Evolutionary conservation across 2,329 filamentous ascomycete species (phyloP).

Genomic region (Ophiostoma piceae): DNA sequence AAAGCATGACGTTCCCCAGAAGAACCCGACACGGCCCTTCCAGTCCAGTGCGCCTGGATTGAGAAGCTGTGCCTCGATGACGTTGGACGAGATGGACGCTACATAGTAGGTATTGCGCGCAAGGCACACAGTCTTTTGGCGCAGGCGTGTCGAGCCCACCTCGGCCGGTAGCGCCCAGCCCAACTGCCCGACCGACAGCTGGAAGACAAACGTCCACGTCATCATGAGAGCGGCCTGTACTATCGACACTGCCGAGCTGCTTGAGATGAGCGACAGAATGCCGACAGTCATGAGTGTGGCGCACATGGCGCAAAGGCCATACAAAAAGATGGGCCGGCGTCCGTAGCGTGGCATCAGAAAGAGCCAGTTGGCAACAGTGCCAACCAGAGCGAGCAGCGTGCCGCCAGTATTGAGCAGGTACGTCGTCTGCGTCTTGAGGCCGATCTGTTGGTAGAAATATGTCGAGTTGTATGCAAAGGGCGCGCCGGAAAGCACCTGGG

Average conservation of each 20-base stretch:
- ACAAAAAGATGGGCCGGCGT: conserved; percentile 26
- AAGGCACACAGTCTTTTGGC: conserved; percentile 34
- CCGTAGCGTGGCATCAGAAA: conserved; percentile 25
- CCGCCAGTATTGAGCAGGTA: conserved; percentile 35
- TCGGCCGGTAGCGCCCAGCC: conserved; percentile 35
- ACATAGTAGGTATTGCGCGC: conserved; percentile 33
- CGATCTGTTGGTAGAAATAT: conserved; percentile 30
- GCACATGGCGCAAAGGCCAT: conserved; percentile 25
- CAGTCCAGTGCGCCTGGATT: conserved; percentile 42
- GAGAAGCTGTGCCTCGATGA: conserved; percentile 35
- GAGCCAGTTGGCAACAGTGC: conserved; percentile 25
- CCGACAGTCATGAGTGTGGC: conserved; percentile 26
- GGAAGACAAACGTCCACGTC: conserved; percentile 31
- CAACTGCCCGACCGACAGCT: conserved; percentile 38
- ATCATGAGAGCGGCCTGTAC: conserved; percentile 24
- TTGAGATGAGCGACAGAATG: conserved; percentile 24
- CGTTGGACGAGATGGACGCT: conserved; percentile 29
- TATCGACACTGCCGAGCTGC: conserved; percentile 10
- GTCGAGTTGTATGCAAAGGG: conserved; percentile 35
- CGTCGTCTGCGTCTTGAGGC: conserved; percentile 32
- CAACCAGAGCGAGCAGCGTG: conserved; percentile 31
- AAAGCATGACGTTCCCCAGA: conserved; percentile 44
- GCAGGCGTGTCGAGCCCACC: conserved; percentile 35
- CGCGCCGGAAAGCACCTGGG: conserved; percentile 32
- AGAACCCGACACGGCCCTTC: conserved; percentile 45